Evolutionary conservation across 257 asterid species (phyloP), one percentile per base, ranked within the genome.

Genomic region (Plantago ovata): DNA sequence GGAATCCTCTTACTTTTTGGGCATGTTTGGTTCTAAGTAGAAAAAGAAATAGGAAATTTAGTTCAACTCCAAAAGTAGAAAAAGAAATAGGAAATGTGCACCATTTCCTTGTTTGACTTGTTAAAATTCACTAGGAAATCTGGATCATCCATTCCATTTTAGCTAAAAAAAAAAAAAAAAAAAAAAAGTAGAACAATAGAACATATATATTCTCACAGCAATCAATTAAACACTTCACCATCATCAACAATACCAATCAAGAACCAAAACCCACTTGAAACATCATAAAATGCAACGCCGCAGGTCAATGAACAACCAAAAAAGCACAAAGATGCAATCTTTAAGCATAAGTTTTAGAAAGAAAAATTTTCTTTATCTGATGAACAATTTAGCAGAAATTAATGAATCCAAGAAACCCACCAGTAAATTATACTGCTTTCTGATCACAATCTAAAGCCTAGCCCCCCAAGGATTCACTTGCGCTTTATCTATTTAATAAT

Each of bases 361-460:
- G 58, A 58, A 52, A 3, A n/a, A 11, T 43, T 20, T 18, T 22
- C 0, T 20, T 18, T 12, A 56, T 36, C 13, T 43, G 47, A 38
- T 40, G 39, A 42, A 55, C 8, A 32, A 16, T 44, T 8, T 11
- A 3, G 45, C 50, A 33, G 23, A 48, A 16, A 13, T 18, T 36
- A 49, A 13, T 42, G 1, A 21, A 61, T 19, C 4, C 13, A 61
- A 11, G 7, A 58, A 40, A 75, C 83, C 66, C 74, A 81, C 84
- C 80, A 58, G 63, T 66, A 58, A 52, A 67, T n/a, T n/a, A n/a
- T n/a, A n/a, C n/a, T n/a, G 72, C 66, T 63, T 62, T 22, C 42
- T 19, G 61, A 57, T 67, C 51, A 65, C 61, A 56, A 71, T 45
- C 66, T 38, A 28, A 61, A 61, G 41, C 36, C 32, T n/a, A n/a